These are phyloP conservation scores for Vanilla planifolia DNA, from an alignment of 106 monocot genomes.

Conservation along the genomic window DNA sequence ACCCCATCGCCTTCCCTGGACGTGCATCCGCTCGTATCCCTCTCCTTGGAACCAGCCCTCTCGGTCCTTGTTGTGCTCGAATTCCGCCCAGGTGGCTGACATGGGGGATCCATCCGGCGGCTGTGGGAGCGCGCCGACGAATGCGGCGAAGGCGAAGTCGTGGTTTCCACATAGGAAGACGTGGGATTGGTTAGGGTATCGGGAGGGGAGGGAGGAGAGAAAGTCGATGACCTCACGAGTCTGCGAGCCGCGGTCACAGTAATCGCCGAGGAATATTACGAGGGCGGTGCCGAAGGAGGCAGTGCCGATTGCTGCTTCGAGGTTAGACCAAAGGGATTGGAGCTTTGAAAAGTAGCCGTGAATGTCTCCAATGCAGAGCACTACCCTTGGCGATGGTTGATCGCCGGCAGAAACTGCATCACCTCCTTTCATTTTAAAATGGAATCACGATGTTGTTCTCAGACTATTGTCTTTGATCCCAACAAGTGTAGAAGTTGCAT, in stretches of 20 bases:
- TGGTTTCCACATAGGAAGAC: constrained; percentile 98
- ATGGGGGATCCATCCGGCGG: constrained; percentile 50
- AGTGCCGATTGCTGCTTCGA: constrained; percentile 42
- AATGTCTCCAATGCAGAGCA: constrained; percentile 74
- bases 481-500: too few relatives aligned
- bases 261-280: constrained; percentile 97
- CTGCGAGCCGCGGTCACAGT: constrained; percentile 86
- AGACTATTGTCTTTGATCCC: too few relatives aligned
- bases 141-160: constrained; percentile 95
- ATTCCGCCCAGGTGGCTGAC: constrained; percentile 75
- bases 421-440: not conserved
- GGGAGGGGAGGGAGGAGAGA: constrained; percentile 66
- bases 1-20: constrained; percentile 91
- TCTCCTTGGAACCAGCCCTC: constrained; percentile 92
- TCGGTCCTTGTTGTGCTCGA: constrained; percentile 51
- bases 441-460: too few relatives aligned
- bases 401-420: not conserved
- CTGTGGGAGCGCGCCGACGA: constrained; percentile 75
- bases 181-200: constrained; percentile 68
- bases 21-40: constrained; percentile 73
- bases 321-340: constrained; percentile 67
- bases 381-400: constrained; percentile 10
- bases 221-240: constrained; percentile 71
- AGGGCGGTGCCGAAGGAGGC: constrained; percentile 62
- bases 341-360: constrained; percentile 54